phyloP scores from a whole-genome alignment of 106 monocot genomes.

The Platanthera zijinensis region DNA sequence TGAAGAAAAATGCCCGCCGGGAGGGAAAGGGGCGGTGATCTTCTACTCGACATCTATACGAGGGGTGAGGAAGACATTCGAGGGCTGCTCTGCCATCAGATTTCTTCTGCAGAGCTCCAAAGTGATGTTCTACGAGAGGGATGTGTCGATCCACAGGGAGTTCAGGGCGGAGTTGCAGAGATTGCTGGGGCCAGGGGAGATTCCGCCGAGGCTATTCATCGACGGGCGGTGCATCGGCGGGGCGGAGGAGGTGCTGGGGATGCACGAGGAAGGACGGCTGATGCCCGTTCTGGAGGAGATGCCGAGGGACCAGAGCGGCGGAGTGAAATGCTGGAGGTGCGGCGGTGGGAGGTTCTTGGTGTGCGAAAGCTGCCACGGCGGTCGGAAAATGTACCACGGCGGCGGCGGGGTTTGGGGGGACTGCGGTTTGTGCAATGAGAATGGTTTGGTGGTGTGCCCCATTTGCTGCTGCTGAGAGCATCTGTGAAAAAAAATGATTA shows the following conservation, averaged over 20 bases:
- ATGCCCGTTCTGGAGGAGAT: constrained; percentile 33
- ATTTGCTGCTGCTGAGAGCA: constrained; percentile 18
- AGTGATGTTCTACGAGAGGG: constrained; percentile 54
- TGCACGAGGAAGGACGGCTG: constrained; percentile 69
- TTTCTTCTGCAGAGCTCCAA: constrained; percentile 33
- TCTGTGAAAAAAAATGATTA: too few species aligned
- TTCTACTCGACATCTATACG: constrained; percentile 66
- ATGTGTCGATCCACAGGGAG: constrained; percentile 62
- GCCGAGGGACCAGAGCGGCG: not conserved
- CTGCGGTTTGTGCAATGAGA: constrained; percentile 58
- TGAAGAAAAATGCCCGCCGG: constrained; percentile 38
- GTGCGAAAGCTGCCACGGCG: constrained; percentile 45
- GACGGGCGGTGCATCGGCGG: constrained; percentile 70
- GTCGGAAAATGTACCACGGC: constrained; percentile 21
- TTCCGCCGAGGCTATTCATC: constrained; percentile 72
- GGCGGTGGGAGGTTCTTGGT: constrained; percentile 39
- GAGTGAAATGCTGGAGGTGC: constrained; percentile 20
- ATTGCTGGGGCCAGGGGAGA: constrained; percentile 23
- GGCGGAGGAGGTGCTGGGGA: constrained; percentile 50
- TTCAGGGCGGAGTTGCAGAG: constrained; percentile 73
- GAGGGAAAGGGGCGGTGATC: constrained; percentile 28
- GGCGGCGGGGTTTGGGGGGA: constrained; percentile 6
- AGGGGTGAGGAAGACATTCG: constrained; percentile 67
- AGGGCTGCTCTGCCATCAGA: constrained; percentile 53
- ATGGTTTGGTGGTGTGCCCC: constrained; percentile 52